phyloP scores from a whole-genome alignment of 2,329 filamentous ascomycete species.

The Byssochlamys sp. region DNA sequence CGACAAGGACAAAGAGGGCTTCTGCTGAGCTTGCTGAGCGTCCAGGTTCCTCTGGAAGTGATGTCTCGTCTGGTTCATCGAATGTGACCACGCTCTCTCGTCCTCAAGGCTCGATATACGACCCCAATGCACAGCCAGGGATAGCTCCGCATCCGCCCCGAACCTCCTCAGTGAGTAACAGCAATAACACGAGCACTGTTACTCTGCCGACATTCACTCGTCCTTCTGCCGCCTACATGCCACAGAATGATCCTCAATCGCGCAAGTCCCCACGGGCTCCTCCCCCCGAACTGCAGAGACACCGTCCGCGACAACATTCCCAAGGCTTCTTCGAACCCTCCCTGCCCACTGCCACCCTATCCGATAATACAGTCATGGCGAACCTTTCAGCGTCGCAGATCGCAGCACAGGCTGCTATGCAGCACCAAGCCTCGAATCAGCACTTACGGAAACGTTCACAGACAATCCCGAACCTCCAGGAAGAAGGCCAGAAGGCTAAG shows the following conservation, averaged over 20 bases:
- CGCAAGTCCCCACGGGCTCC: constrained; percentile 30
- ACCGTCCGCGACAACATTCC: constrained; percentile 45
- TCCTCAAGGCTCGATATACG: constrained; percentile 29
- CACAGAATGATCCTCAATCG: constrained; percentile 25
- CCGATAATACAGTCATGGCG: constrained; percentile 33
- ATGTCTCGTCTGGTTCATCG: constrained; percentile 37
- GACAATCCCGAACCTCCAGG: constrained; percentile 36
- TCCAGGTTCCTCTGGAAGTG: constrained; percentile 37
- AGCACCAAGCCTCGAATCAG: constrained; percentile 34
- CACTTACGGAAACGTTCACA: constrained; percentile 47
- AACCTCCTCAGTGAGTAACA: constrained; percentile 17
- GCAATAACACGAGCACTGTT: constrained; percentile 24
- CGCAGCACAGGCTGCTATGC: constrained; percentile 58
- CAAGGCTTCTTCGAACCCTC: constrained; percentile 61
- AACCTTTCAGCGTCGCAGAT: constrained; percentile 52
- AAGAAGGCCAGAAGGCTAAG: constrained; percentile 20
- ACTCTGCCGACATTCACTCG: constrained; percentile 25
- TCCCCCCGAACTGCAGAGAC: constrained; percentile 28
- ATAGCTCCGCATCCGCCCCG: constrained; percentile 19
- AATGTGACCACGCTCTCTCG: constrained; percentile 36
- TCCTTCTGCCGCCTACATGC: constrained; percentile 29
- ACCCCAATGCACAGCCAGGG: constrained; percentile 17
- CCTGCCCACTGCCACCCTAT: constrained; percentile 44
- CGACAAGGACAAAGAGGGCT: constrained; percentile 15
- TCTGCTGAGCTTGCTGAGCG: constrained; percentile 26